A percentile compares a stretch with the other conserved stretches of the same genome.
These are phyloP conservation scores for Coprinopsis strossmayeri DNA, from an alignment of 768 basidiomycete species.

Conservation along the genomic window DNA sequence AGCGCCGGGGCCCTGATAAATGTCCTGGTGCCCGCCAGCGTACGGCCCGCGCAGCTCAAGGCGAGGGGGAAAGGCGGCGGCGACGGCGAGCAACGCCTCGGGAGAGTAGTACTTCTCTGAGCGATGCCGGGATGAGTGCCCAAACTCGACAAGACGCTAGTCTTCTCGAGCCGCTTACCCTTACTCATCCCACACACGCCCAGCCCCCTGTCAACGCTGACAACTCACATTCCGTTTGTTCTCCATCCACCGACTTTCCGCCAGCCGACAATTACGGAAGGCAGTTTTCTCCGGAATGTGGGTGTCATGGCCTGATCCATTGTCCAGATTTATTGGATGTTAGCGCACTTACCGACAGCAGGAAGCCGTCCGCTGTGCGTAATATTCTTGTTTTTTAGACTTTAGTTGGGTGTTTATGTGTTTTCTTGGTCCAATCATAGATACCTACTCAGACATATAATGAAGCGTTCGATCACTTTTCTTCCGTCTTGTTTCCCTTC, in stretches of 20 bases:
- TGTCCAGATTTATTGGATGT: conserved; percentile 19
- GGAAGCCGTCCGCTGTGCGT: conserved; percentile 16
- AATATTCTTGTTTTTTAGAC: conserved; percentile 8
- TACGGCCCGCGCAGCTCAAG: conserved; percentile 32
- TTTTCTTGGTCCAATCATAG: neutral
- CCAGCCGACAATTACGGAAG: conserved; percentile 13
- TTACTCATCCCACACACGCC: too few species aligned
- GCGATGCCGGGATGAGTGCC: neutral
- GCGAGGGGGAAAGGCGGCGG: conserved; percentile 26
- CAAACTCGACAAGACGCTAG: neutral
- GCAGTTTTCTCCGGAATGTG: conserved; percentile 17
- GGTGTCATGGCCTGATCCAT: conserved; percentile 24
- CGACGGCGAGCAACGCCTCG: conserved; percentile 25
- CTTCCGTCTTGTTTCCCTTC: conserved; percentile 15
- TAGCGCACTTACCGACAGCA: conserved; percentile 13
- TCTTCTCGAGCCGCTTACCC: neutral
- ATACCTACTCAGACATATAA: conserved; percentile 16
- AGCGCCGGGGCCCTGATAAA: conserved; percentile 76
- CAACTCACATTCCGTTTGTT: conserved; percentile 1
- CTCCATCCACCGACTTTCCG: conserved; percentile 1
- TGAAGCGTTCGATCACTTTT: conserved; percentile 15
- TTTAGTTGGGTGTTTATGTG: neutral
- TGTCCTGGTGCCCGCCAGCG: conserved; percentile 75
- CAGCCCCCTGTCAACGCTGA: too few species aligned
- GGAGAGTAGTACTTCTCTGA: neutral